These are phyloP conservation scores for Viola odorata DNA, from an alignment of 345 rosid species.

Conservation along the genomic window DNA sequence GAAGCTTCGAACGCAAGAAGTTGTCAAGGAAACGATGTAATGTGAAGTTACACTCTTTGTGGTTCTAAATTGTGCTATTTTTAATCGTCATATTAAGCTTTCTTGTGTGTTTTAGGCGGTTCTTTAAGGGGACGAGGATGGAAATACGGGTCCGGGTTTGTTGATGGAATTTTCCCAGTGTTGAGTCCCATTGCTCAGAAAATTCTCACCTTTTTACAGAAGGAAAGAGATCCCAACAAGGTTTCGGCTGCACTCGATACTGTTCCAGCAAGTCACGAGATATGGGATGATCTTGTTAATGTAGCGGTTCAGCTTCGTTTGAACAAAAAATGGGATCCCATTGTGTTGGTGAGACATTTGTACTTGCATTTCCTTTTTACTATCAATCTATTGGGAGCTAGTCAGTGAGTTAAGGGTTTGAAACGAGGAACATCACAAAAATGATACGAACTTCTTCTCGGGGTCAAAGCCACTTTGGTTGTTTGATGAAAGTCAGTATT, in stretches of 20 bases:
- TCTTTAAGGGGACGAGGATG: conserved; percentile 84
- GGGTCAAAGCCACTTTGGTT: no score
- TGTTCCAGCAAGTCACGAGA: conserved; percentile 59
- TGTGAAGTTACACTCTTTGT: not conserved
- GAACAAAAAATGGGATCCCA: conserved; percentile 70
- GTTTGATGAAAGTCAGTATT: no score
- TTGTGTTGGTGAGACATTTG: conserved; percentile 44
- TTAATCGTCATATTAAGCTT: not conserved
- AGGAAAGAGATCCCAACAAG: conserved; percentile 39
- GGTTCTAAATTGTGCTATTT: not conserved
- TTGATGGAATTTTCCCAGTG: conserved; percentile 89
- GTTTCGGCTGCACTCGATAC: conserved; percentile 51
- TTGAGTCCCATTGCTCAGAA: conserved; percentile 71
- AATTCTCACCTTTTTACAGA: conserved; percentile 47
- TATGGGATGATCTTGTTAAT: conserved; percentile 86
- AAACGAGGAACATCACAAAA: no score
- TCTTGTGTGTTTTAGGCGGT: conserved; percentile 46
- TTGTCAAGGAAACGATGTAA: conserved; percentile 69
- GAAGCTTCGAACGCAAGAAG: conserved; percentile 57
- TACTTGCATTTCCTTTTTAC: not conserved
- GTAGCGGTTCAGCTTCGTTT: conserved; percentile 77
- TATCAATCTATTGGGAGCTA: not conserved
- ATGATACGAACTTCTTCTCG: no score
- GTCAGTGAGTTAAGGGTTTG: not conserved
- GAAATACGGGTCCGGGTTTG: conserved; percentile 96